Evolutionary conservation across 192 early-diverging fungal species (phyloP).

Genomic region (Jimgerdemannia flammicorona): DNA sequence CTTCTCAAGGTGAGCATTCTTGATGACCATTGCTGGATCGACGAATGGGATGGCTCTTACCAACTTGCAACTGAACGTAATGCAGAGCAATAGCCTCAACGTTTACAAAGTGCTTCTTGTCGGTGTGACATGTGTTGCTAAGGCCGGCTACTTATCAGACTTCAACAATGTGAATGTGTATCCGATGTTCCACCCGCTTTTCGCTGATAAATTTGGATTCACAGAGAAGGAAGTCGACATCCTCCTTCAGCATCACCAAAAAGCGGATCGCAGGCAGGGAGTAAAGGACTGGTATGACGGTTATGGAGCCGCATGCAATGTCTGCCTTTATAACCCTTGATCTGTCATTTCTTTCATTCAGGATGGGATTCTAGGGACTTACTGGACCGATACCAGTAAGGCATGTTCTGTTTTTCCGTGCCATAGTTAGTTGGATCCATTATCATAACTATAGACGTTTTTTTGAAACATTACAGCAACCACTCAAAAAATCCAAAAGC

Average conservation of each 20-base stretch:
- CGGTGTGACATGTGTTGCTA: background rate
- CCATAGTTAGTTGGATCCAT: too few species aligned
- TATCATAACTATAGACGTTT: too few species aligned
- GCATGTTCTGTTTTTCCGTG: too few species aligned
- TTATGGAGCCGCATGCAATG: background rate
- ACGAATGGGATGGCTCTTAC: background rate
- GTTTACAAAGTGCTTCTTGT: background rate
- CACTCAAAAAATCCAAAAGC: too few species aligned
- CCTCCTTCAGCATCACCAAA: background rate
- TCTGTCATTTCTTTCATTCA: background rate
- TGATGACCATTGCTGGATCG: background rate
- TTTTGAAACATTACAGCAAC: too few species aligned
- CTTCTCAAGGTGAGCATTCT: background rate
- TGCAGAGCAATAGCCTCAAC: background rate
- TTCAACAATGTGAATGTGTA: background rate
- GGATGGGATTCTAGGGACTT: background rate
- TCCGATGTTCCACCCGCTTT: background rate
- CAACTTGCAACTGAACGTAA: background rate
- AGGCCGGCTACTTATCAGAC: background rate
- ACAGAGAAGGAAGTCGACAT: background rate
- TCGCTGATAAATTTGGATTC: background rate
- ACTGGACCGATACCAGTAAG: too few species aligned
- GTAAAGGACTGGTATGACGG: background rate
- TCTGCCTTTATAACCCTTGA: background rate
- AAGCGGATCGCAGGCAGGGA: background rate